Percentiles rank a stretch among this genome's conserved stretches.
These are phyloP conservation scores for Corchorus capsularis DNA, from an alignment of 345 rosid genomes.

Conservation along the genomic window DNA sequence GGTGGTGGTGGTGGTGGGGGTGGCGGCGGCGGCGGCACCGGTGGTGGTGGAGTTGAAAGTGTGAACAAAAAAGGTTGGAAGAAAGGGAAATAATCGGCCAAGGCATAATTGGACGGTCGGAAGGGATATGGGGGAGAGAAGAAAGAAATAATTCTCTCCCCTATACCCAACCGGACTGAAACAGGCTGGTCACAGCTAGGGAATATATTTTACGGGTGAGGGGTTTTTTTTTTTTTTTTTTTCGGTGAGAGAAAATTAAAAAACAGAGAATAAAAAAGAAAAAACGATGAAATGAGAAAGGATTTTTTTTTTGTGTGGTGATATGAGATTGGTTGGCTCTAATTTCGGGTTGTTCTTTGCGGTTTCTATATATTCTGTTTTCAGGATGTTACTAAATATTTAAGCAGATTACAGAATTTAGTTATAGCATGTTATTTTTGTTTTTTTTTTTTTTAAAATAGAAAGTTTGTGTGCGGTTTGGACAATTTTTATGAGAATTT, in stretches of 20 bases:
- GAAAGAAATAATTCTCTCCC: not conserved
- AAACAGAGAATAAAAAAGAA: not conserved
- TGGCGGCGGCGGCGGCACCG: not conserved
- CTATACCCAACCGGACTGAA: conserved; percentile 20
- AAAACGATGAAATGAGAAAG: too few relatives aligned
- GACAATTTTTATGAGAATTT: conserved; percentile 10
- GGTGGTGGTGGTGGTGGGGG: not conserved
- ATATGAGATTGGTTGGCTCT: conserved; percentile 5
- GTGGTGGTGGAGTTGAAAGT: not conserved
- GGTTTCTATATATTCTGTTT: not conserved
- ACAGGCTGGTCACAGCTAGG: conserved; percentile 13
- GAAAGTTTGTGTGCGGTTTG: not conserved
- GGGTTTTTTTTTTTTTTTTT: not conserved
- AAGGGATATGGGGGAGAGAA: conserved; percentile 4
- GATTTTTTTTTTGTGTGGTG: conserved; percentile 8
- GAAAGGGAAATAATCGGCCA: not conserved
- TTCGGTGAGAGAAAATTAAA: not conserved
- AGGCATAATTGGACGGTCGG: conserved; percentile 20
- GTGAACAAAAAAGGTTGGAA: not conserved
- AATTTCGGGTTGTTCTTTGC: not conserved
- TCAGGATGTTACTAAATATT: not conserved
- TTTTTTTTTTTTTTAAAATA: too few relatives aligned
- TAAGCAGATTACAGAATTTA: not conserved
- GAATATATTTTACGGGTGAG: not conserved
- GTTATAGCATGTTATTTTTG: not conserved